Conservation (phyloP, 164 flowering plant species). For the Sextonia rubra region DNA sequence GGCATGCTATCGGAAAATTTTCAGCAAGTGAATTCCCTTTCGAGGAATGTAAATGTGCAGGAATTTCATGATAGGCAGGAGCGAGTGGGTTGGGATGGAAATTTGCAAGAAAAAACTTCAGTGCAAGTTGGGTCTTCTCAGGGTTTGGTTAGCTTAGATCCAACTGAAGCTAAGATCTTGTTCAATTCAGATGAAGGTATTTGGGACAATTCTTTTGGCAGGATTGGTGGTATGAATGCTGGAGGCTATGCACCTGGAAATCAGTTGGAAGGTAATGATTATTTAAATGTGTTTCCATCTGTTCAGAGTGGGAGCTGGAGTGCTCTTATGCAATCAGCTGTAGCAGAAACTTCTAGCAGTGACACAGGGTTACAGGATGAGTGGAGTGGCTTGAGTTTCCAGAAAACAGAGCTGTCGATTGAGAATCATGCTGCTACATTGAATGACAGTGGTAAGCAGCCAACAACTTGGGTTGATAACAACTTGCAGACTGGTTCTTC, state of each 20-base stretch:
- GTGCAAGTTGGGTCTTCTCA: conserved; percentile 38
- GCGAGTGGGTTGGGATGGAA: conserved; percentile 30
- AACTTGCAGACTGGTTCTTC: conserved; percentile 40
- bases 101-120: conserved; percentile 22
- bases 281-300: conserved; percentile 41
- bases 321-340: conserved; percentile 96
- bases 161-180: conserved; percentile 65
- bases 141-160: conserved; percentile 46
- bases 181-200: conserved; percentile 47
- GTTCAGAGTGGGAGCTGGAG: conserved; percentile 90
- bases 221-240: conserved; percentile 21
- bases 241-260: conserved; percentile 31
- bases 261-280: conserved; percentile 33
- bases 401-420: conserved; percentile 44
- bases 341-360: conserved; percentile 75
- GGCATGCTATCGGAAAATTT: conserved; percentile 26
- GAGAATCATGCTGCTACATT: conserved; percentile 39
- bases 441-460: conserved; percentile 41
- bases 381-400: conserved; percentile 78
- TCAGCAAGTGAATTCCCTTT: conserved; percentile 28
- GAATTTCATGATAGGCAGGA: conserved; percentile 40
- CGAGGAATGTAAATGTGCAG: conserved; percentile 29
- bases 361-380: conserved; percentile 70
- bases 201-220: conserved; percentile 49
- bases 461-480: conserved; percentile 36